Evolutionary conservation across 257 asterid species (phyloP), one percentile per base, ranked within the genome.

Genomic region (Solanum pimpinellifolium): DNA sequence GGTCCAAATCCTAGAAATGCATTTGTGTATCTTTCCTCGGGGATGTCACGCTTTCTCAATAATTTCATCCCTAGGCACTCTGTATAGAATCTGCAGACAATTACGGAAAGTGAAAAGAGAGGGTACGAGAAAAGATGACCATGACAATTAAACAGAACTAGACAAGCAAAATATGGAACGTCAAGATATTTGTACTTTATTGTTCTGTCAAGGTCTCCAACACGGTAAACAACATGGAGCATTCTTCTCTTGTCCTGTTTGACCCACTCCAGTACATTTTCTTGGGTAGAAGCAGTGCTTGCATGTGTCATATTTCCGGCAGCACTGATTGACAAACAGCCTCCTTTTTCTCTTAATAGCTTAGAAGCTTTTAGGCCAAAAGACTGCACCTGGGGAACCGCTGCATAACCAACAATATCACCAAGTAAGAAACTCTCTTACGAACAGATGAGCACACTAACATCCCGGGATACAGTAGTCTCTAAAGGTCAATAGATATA

Each of bases 1-100:
- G 99, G 97, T 62, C 99, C 99, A 92, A 94, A 97, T 88, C 99
- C 99, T 65, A 97, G 98, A 90, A 97, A 97, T 52, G 98, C 99
- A 87, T 97, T 97, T 73, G 99, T 94, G 89, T 97, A 97, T 91
- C 94, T 94, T 92, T 96, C 99, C 89, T 96, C 99, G 3, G 98
- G 96, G 83, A 95, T 90, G 88, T 97, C 99, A 56, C 99, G 96
- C 90, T 94, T 97, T 78, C 99, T 94, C 86, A 97, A 92, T 88
- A 97, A 93, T 88, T 97, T 97, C 99, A 97, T 97, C 60, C 99
- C 99, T 73, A 97, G 91, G 87, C 99, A 97, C 90, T 97, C 99
- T 0, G 98, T 94, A 93, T 97, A 97, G 94, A 97, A 97, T 90
- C 99, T 97, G 94, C 92, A 91, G 76, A 80, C 85, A 47, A 18